Evolutionary conservation across 768 basidiomycete species (phyloP).

Genomic region (Tulasnella calospora): DNA sequence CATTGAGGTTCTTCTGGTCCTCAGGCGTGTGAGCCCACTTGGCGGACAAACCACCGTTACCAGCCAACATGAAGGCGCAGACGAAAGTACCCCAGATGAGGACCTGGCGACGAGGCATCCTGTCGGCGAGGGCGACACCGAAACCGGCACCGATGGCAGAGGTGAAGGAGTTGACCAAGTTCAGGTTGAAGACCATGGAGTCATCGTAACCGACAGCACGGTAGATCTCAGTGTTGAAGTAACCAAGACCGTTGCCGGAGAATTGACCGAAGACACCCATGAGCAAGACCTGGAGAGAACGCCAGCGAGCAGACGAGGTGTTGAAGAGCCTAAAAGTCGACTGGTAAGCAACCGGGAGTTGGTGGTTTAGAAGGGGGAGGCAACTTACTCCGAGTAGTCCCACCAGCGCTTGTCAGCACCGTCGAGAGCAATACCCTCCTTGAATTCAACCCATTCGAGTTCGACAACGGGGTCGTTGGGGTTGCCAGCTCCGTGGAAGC

Average conservation of each 20-base stretch:
- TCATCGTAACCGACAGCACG: constrained; percentile 29
- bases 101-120: constrained; percentile 35
- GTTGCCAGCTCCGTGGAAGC: constrained; percentile 52
- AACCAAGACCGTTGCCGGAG: constrained; percentile 54
- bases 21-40: constrained; percentile 28
- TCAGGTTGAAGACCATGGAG: constrained; percentile 37
- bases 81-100: constrained; percentile 37
- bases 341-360: not conserved
- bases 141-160: constrained; percentile 36
- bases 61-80: constrained; percentile 32
- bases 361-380: not conserved
- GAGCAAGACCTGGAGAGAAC: constrained; percentile 47
- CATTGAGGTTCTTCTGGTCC: constrained; percentile 26
- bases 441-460: constrained; percentile 51
- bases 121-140: constrained; percentile 36
- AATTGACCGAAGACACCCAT: constrained; percentile 57
- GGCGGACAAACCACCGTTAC: constrained; percentile 32
- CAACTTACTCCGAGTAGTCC: constrained; percentile 46
- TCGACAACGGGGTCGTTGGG: constrained; percentile 48
- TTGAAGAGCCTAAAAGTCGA: constrained; percentile 35
- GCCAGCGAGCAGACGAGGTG: constrained; percentile 46
- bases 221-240: constrained; percentile 37
- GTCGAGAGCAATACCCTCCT: constrained; percentile 47
- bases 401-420: constrained; percentile 57
- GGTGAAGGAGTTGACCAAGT: constrained; percentile 37